phyloP scores from a whole-genome alignment of 1,139 yeast species.

The Suhomyces anneliseae region DNA sequence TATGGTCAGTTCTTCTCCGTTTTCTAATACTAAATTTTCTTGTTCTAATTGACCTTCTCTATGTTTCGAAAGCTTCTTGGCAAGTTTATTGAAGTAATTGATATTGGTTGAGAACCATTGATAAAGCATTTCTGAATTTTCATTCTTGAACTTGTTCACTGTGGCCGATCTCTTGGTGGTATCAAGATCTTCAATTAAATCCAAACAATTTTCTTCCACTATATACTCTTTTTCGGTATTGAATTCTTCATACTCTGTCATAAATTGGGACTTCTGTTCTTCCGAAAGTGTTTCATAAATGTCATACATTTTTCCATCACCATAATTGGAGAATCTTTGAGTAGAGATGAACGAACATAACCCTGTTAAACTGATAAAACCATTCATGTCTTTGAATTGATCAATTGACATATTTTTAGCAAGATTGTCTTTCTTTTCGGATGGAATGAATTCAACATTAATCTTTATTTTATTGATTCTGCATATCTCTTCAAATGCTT shows the following conservation, averaged over 20 bases:
- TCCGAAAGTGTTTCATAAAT: slow-evolving; percentile 17
- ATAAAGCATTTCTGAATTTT: slow-evolving; percentile 12
- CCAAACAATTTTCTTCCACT: slow-evolving; percentile 25
- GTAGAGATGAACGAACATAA: slow-evolving; percentile 25
- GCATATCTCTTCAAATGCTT: slow-evolving; percentile 4
- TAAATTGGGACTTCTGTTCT: slow-evolving; percentile 14
- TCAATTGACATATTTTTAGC: slow-evolving; percentile 13
- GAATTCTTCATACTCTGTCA: slow-evolving; percentile 25
- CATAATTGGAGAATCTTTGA: slow-evolving; percentile 14
- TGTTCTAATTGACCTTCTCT: not conserved
- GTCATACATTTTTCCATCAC: slow-evolving; percentile 17
- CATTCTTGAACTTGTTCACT: slow-evolving; percentile 8
- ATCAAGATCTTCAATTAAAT: slow-evolving; percentile 17
- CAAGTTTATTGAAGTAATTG: slow-evolving; percentile 6
- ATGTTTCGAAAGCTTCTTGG: slow-evolving; percentile 3
- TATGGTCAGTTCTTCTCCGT: not conserved
- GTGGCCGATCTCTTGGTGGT: slow-evolving; percentile 6
- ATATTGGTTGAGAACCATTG: slow-evolving; percentile 16
- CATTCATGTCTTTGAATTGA: slow-evolving; percentile 18
- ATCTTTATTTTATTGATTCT: not conserved
- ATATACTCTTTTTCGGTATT: slow-evolving; percentile 26
- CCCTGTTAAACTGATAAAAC: slow-evolving; percentile 20
- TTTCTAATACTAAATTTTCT: not conserved
- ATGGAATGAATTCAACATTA: not conserved
- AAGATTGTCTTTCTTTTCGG: not conserved